These are phyloP conservation scores for Zhuliangozyma blackwelliae DNA, from an alignment of 1,139 yeast species.

Conservation along the genomic window DNA sequence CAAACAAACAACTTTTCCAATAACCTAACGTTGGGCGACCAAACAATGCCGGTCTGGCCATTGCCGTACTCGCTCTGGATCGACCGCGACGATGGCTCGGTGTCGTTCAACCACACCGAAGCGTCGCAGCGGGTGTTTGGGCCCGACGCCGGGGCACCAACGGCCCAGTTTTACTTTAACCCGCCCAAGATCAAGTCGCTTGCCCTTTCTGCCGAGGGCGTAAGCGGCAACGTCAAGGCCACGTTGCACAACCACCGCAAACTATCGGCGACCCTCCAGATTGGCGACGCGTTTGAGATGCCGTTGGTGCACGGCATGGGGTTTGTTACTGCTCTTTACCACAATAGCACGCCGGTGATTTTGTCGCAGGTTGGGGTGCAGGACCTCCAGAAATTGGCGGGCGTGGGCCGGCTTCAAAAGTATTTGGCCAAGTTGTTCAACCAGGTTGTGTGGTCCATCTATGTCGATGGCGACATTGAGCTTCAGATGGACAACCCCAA, in stretches of 20 bases:
- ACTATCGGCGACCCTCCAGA: slow-evolving; percentile 24
- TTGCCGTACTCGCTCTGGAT: slow-evolving; percentile 47
- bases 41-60: slow-evolving; percentile 45
- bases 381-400: slow-evolving; percentile 16
- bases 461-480: slow-evolving; percentile 33
- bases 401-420: slow-evolving; percentile 15
- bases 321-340: slow-evolving; percentile 58
- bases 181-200: slow-evolving; percentile 45
- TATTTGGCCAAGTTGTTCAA: slow-evolving; percentile 34
- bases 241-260: slow-evolving; percentile 27
- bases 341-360: slow-evolving; percentile 50
- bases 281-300: slow-evolving; percentile 19
- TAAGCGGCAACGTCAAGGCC: slow-evolving; percentile 19
- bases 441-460: slow-evolving; percentile 40
- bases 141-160: slow-evolving; percentile 29
- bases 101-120: slow-evolving; percentile 44
- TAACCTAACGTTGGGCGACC: slow-evolving; percentile 41
- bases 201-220: slow-evolving; percentile 31
- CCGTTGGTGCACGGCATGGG: slow-evolving; percentile 64
- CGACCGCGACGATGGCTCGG: slow-evolving; percentile 36
- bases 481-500: slow-evolving; percentile 50
- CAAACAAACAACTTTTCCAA: slow-evolving; percentile 46
- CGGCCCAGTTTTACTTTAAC: slow-evolving; percentile 42
- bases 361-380: slow-evolving; percentile 65
- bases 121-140: slow-evolving; percentile 41